These are phyloP conservation scores for Austropuccinia psidii DNA, from an alignment of 1,284 basidiomycete species.

Conservation along the genomic window DNA sequence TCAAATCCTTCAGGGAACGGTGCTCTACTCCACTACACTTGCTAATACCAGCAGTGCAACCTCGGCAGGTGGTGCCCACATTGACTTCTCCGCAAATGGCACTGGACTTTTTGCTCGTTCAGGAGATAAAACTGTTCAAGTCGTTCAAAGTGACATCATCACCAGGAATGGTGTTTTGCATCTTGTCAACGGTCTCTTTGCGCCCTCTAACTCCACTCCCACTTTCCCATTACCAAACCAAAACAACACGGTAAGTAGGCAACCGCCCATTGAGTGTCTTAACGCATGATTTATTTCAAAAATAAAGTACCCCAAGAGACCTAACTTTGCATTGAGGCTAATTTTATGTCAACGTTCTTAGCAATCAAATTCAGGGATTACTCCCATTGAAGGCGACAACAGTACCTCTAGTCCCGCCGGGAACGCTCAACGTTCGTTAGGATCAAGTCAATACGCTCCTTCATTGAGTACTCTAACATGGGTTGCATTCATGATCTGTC, in stretches of 20 bases:
- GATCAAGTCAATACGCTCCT: neutral
- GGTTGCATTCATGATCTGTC: no score
- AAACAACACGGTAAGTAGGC: conserved; percentile 19
- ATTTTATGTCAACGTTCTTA: neutral
- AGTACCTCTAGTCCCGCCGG: neutral
- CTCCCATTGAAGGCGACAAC: conserved; percentile 18
- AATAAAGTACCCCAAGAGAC: neutral
- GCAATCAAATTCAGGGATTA: conserved; percentile 17
- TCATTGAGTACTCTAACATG: no score
- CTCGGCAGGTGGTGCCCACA: conserved; percentile 58
- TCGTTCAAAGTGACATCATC: conserved; percentile 61
- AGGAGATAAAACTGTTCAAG: conserved; percentile 55
- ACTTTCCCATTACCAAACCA: conserved; percentile 17
- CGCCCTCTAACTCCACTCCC: conserved; percentile 19
- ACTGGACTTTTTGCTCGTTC: conserved; percentile 59
- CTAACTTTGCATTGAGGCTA: neutral
- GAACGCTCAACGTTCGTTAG: conserved; percentile 15
- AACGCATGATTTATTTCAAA: neutral
- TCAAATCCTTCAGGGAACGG: conserved; percentile 55
- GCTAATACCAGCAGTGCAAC: conserved; percentile 49
- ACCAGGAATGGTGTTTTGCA: conserved; percentile 66
- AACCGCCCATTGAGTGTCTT: no score
- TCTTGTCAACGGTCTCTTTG: conserved; percentile 40
- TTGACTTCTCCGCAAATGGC: conserved; percentile 56
- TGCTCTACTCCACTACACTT: conserved; percentile 59